Percentiles rank a stretch among this genome's conserved stretches.
phyloP scores from a whole-genome alignment of 345 rosid species.

The Gossypium herbaceum region DNA sequence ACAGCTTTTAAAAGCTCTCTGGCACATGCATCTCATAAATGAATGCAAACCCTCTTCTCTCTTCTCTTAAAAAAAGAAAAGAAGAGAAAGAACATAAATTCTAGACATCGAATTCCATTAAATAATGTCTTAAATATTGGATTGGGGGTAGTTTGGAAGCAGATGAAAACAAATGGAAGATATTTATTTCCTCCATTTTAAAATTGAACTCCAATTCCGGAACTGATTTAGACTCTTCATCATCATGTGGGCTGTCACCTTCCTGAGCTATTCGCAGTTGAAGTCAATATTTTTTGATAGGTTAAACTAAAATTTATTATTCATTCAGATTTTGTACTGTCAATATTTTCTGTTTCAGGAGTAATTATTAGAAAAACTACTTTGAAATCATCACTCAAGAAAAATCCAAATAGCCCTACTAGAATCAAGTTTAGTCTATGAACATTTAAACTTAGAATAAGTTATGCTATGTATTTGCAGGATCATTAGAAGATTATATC shows the following conservation, averaged over 20 bases:
- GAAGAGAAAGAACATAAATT: conserved; percentile 2
- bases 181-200: conserved; percentile 23
- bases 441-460: too few relatives aligned
- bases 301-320: not conserved
- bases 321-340: too few relatives aligned
- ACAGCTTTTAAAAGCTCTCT: conserved; percentile 30
- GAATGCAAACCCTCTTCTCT: conserved; percentile 15
- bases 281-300: conserved; percentile 4
- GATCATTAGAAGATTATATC: not conserved
- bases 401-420: not conserved
- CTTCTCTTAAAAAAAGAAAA: not conserved
- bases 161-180: conserved; percentile 25
- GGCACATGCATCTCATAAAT: conserved; percentile 48
- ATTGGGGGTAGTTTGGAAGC: conserved; percentile 30
- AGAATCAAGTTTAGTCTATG: not conserved
- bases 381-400: not conserved
- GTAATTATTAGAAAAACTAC: too few relatives aligned
- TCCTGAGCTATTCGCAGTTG: conserved; percentile 10
- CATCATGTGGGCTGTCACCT: conserved; percentile 22
- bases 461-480: not conserved
- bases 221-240: conserved; percentile 35
- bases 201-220: conserved; percentile 15
- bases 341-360: too few relatives aligned
- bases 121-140: conserved; percentile 27
- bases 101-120: conserved; percentile 23